Evolutionary conservation across 2,329 filamentous ascomycete species (phyloP).

Genomic region (Penicillium freii): DNA sequence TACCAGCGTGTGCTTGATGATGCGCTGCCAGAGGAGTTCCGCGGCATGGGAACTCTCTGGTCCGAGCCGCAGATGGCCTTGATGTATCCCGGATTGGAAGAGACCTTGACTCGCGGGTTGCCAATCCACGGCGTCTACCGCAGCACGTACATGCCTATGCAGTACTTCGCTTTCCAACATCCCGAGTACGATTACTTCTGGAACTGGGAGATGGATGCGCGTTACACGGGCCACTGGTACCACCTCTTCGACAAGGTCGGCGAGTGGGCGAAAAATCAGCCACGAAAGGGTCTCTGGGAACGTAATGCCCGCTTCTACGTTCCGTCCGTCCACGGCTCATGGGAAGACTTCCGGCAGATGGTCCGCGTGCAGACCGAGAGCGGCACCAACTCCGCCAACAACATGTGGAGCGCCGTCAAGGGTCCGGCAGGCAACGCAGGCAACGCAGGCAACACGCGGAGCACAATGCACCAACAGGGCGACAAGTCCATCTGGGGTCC

Average conservation of each 20-base stretch:
- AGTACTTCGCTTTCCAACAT: slow-evolving; percentile 81
- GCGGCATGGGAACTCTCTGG: slow-evolving; percentile 85
- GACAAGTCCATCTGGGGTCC: slow-evolving; percentile 82
- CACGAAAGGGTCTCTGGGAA: slow-evolving; percentile 78
- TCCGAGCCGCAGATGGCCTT: slow-evolving; percentile 89
- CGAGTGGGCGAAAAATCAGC: slow-evolving; percentile 69
- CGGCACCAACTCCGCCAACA: slow-evolving; percentile 63
- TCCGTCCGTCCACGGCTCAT: slow-evolving; percentile 70
- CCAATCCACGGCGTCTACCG: slow-evolving; percentile 91
- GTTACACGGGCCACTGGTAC: slow-evolving; percentile 78
- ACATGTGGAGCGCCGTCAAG: slow-evolving; percentile 60
- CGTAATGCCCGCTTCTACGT: slow-evolving; percentile 76
- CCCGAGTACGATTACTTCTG: slow-evolving; percentile 79
- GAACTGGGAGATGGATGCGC: slow-evolving; percentile 85
- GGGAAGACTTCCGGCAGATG: slow-evolving; percentile 78
- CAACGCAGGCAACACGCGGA: slow-evolving; percentile 24
- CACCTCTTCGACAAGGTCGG: slow-evolving; percentile 71
- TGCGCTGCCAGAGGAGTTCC: slow-evolving; percentile 77
- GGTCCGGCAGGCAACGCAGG: slow-evolving; percentile 24
- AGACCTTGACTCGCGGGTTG: slow-evolving; percentile 68
- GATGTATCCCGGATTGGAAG: slow-evolving; percentile 82
- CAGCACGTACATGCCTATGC: slow-evolving; percentile 88
- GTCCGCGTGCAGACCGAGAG: slow-evolving; percentile 72
- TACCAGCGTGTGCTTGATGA: slow-evolving; percentile 70
- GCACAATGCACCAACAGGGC: slow-evolving; percentile 36